These are phyloP conservation scores for Blastomyces emzantsi DNA, from an alignment of 2,329 filamentous ascomycete species.

Conservation along the genomic window DNA sequence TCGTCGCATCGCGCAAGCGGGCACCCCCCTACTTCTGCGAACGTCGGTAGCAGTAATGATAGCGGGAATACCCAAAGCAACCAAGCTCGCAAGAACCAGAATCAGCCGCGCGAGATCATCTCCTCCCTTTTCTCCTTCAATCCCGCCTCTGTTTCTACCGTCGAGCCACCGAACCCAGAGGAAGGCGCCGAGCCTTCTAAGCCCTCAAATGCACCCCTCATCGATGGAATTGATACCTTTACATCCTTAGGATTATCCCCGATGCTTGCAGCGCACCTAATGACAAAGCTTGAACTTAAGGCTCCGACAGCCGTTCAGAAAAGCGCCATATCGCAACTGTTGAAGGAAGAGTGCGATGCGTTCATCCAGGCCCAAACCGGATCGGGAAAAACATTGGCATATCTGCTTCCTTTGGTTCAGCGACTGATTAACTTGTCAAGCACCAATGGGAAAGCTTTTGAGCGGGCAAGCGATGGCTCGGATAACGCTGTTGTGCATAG, in stretches of 20 bases:
- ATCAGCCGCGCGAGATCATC: constrained; percentile 56
- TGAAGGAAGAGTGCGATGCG: constrained; percentile 75
- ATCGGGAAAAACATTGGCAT: constrained; percentile 95
- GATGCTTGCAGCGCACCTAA: constrained; percentile 69
- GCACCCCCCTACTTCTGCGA: constrained; percentile 8
- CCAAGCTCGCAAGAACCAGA: constrained; percentile 13
- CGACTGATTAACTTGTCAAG: constrained; percentile 67
- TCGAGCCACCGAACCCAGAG: constrained; percentile 31
- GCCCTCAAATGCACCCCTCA: constrained; percentile 84
- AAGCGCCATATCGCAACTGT: constrained; percentile 69
- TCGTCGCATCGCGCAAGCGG: constrained; percentile 6
- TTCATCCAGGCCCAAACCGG: constrained; percentile 97
- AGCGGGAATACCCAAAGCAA: constrained; percentile 9
- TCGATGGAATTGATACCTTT: constrained; percentile 76
- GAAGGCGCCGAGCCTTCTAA: constrained; percentile 47
- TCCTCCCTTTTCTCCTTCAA: constrained; percentile 93
- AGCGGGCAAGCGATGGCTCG: constrained; percentile 27
- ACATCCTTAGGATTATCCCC: constrained; percentile 74
- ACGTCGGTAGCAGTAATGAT: constrained; percentile 13
- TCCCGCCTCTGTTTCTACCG: constrained; percentile 47
- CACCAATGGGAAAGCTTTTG: constrained; percentile 37
- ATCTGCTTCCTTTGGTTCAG: constrained; percentile 85
- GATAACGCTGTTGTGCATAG: constrained; percentile 55
- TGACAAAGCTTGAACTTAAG: constrained; percentile 77
- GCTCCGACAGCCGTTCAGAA: constrained; percentile 93